These are phyloP conservation scores for Stereocaulon alpinum DNA, from an alignment of 495 filamentous ascomycete species.

Conservation along the genomic window DNA sequence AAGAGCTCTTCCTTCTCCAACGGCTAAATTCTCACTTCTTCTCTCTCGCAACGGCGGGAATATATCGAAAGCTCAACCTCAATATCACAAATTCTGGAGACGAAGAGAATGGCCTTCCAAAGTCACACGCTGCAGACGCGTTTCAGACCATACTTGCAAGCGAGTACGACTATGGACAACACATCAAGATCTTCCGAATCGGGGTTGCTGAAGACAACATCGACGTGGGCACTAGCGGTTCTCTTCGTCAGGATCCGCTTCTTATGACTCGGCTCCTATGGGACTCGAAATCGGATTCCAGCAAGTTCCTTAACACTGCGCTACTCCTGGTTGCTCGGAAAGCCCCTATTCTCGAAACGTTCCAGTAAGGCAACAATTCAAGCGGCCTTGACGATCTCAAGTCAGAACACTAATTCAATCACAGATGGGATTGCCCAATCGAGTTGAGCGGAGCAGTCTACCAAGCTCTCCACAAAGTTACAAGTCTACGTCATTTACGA, in stretches of 20 bases:
- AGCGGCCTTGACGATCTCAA: neutral
- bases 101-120: constrained; percentile 41
- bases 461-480: constrained; percentile 41
- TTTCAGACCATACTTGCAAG: constrained; percentile 50
- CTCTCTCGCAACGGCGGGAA: constrained; percentile 42
- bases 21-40: constrained; percentile 46
- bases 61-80: constrained; percentile 38
- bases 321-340: constrained; percentile 45
- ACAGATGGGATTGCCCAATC: constrained; percentile 51
- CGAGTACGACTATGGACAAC: constrained; percentile 48
- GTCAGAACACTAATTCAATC: constrained; percentile 8
- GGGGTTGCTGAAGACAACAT: constrained; percentile 10
- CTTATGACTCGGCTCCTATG: constrained; percentile 20
- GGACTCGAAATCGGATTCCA: constrained; percentile 19
- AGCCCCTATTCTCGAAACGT: constrained; percentile 43
- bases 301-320: constrained; percentile 51
- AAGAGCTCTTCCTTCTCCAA: constrained; percentile 43
- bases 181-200: constrained; percentile 32
- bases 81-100: constrained; percentile 47
- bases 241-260: neutral
- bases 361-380: constrained; percentile 32
- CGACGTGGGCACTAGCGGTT: neutral
- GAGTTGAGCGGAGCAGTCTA: constrained; percentile 51
- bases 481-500: constrained; percentile 26
- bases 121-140: constrained; percentile 36